Percentiles rank a stretch among this genome's conserved stretches.
Evolutionary conservation across 2,329 filamentous ascomycete species (phyloP).

Genomic region (Emericellopsis atlantica): DNA sequence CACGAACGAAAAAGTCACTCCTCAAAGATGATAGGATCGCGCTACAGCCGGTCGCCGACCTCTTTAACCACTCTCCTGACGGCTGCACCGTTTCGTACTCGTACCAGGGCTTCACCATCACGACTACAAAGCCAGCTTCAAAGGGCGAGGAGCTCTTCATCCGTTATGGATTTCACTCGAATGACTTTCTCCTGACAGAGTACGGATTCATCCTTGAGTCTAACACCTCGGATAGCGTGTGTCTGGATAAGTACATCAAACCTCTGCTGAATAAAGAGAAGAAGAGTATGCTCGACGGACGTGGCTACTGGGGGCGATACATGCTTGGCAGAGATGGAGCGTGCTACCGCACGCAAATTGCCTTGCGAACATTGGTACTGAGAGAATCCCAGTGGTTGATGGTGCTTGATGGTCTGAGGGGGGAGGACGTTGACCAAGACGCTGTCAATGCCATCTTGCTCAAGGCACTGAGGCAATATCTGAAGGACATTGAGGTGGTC

Average conservation of each 20-base stretch:
- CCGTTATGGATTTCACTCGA: conserved; percentile 57
- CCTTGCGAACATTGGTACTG: conserved; percentile 26
- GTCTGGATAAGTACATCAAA: conserved; percentile 32
- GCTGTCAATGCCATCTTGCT: conserved; percentile 22
- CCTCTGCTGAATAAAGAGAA: conserved; percentile 20
- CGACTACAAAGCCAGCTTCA: conserved; percentile 24
- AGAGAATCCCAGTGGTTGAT: conserved; percentile 25
- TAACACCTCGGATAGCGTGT: conserved; percentile 39
- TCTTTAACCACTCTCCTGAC: conserved; percentile 42
- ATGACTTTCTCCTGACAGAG: conserved; percentile 61
- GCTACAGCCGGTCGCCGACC: conserved; percentile 54
- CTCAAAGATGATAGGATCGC: conserved; percentile 43
- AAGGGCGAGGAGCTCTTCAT: conserved; percentile 53
- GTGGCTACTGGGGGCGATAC: conserved; percentile 37
- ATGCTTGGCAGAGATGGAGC: conserved; percentile 33
- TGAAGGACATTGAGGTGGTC: conserved; percentile 22
- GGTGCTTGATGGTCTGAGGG: conserved; percentile 29
- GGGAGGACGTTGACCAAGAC: conserved; percentile 30
- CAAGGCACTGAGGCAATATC: conserved; percentile 23
- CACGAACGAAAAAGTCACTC: conserved; percentile 20
- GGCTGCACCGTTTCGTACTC: conserved; percentile 41
- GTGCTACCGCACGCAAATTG: conserved; percentile 44
- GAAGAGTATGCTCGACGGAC: conserved; percentile 25
- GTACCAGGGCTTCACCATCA: conserved; percentile 38
- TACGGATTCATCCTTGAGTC: conserved; percentile 39